Evolutionary conservation across 306 rosid genomes (phyloP), one percentile per base, ranked within the genome.

Genomic region (Pterocarpus macrocarpus): DNA sequence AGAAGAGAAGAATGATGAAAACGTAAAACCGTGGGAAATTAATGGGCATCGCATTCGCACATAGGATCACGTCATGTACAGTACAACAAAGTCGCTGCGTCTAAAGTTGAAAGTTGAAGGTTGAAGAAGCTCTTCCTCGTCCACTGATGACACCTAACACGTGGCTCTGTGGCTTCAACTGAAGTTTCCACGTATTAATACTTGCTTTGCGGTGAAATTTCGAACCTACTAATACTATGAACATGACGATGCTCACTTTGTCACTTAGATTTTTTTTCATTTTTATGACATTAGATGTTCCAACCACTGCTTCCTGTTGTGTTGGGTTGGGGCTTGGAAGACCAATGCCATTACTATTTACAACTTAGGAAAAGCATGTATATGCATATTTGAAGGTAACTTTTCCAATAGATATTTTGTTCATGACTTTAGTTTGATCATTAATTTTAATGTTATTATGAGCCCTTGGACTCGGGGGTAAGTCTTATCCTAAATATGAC

Each of bases 1-100:
- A 71, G 53, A 47, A 13, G 7, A 32, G 52, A 39, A 7, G 56
- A 43, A 55, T 3, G 44, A 75, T 8, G 22, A 16, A 71, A 41
- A 22, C 75, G 86, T 12, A 34, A 74, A 35, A 38, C 39, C 52
- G 65, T 1, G 82, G 64, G 11, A 83, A 78, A 67, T 36, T 66
- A 64, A 55, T 41, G 39, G 66, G 74, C 52, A 67, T 58, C 33
- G 71, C 13, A 33, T 33, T 66, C 4, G 15, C 28, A 56, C 30
- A n/a, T 16, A 75, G 43, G 52, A 72, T 7, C 55, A 4, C 15
- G 41, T 39, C 16, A 68, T 4, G 38, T 66, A 72, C 43, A 11
- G 15, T 32, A 56, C 61, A 38, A 2, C 74, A 8, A 11, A 69
- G 57, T 47, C 52, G 5, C 10, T 15, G 61, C n/a, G 22, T 14